A percentile compares a stretch with the other conserved stretches of the same genome.
These are phyloP conservation scores for Dictyophora rubrovolvata DNA, from an alignment of 768 basidiomycete species.

Conservation along the genomic window DNA sequence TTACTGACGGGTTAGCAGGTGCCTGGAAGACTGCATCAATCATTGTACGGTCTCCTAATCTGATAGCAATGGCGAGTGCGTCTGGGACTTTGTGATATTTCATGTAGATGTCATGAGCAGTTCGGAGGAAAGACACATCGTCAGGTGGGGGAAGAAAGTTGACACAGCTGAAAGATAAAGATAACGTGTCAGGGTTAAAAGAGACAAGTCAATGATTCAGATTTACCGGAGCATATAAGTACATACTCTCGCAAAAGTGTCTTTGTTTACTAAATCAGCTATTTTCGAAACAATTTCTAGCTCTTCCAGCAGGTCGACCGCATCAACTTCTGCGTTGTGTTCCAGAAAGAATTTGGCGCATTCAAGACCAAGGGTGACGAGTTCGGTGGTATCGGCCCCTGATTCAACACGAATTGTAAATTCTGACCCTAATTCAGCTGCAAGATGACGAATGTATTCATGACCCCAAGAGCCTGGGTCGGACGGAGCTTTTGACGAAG, in stretches of 20 bases:
- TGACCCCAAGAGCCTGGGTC: slow-evolving; percentile 98
- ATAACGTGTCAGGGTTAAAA: slow-evolving; percentile 8
- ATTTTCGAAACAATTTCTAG: slow-evolving; percentile 82
- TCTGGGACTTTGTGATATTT: slow-evolving; percentile 84
- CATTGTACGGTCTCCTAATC: slow-evolving; percentile 69
- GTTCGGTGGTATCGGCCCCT: slow-evolving; percentile 42
- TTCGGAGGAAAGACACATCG: slow-evolving; percentile 78
- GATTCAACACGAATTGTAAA: slow-evolving; percentile 61
- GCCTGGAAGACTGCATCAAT: slow-evolving; percentile 83
- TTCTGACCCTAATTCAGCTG: slow-evolving; percentile 93
- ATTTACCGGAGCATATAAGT: slow-evolving; percentile 90
- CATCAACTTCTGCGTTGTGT: slow-evolving; percentile 97
- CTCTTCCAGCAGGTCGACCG: slow-evolving; percentile 90
- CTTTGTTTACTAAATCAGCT: slow-evolving; percentile 68
- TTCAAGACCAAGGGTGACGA: slow-evolving; percentile 66
- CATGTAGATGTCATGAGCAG: slow-evolving; percentile 83
- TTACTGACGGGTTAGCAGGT: slow-evolving; percentile 74
- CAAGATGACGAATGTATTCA: slow-evolving; percentile 95
- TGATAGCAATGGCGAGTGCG: slow-evolving; percentile 77
- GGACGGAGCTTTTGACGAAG: slow-evolving; percentile 54
- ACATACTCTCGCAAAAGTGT: slow-evolving; percentile 83
- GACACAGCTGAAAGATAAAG: slow-evolving; percentile 51
- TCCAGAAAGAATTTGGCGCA: slow-evolving; percentile 83
- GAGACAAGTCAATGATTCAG: not conserved
- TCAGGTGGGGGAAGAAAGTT: slow-evolving; percentile 88